Evolutionary conservation across 1,284 basidiomycete species (phyloP).

Genomic region (Gymnopus androsaceus): DNA sequence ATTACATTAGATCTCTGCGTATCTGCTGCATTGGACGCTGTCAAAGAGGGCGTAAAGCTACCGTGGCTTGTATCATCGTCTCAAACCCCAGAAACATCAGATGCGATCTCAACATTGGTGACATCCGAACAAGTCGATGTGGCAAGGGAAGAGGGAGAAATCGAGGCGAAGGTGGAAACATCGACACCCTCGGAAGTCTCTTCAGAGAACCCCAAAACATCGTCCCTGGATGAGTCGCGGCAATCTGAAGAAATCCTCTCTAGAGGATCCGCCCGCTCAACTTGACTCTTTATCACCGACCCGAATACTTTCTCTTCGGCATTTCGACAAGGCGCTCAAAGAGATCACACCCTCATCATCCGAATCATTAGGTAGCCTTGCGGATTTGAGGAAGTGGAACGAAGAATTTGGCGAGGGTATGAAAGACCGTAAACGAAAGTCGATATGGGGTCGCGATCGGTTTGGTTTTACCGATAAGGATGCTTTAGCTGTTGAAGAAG

Average conservation of each 20-base stretch:
- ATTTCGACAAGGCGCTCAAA: slow-evolving; percentile 80
- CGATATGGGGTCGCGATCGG: slow-evolving; percentile 73
- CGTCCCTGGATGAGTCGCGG: background rate
- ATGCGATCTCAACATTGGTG: background rate
- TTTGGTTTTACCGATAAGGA: slow-evolving; percentile 67
- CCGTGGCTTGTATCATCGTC: slow-evolving; percentile 58
- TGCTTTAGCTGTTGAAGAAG: slow-evolving; percentile 40
- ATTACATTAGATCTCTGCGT: slow-evolving; percentile 85
- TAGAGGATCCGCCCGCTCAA: background rate
- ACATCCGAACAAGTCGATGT: background rate
- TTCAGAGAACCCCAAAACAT: background rate
- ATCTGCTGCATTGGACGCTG: slow-evolving; percentile 83
- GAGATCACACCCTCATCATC: slow-evolving; percentile 88
- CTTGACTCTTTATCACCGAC: slow-evolving; percentile 17
- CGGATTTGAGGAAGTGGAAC: slow-evolving; percentile 88
- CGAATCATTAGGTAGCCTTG: slow-evolving; percentile 76
- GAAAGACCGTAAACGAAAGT: slow-evolving; percentile 56
- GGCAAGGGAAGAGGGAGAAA: no score
- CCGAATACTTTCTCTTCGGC: slow-evolving; percentile 56
- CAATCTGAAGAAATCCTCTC: background rate
- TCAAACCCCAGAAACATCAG: background rate
- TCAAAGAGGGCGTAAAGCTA: slow-evolving; percentile 79
- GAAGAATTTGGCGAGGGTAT: slow-evolving; percentile 87
- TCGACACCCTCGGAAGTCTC: background rate
- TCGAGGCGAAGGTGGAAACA: no score